Evolutionary conservation across 768 basidiomycete species (phyloP).

Genomic region (Pleurotus tuber-regium): DNA sequence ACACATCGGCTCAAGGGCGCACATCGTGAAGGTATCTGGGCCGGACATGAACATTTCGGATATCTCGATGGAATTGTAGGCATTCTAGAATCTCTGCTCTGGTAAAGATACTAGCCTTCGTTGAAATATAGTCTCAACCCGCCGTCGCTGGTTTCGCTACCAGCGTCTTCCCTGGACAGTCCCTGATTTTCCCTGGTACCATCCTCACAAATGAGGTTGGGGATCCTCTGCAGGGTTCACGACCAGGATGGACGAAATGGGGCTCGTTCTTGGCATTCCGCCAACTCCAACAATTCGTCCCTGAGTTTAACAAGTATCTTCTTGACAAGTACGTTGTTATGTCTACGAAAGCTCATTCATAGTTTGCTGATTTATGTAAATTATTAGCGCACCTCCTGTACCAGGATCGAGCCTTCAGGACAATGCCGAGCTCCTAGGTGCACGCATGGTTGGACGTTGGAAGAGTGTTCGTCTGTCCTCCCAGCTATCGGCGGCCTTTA

Average conservation of each 20-base stretch:
- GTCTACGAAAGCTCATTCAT: background rate
- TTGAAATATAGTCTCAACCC: slow-evolving; percentile 1
- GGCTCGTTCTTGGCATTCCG: slow-evolving; percentile 33
- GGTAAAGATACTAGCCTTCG: background rate
- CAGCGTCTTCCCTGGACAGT: slow-evolving; percentile 12
- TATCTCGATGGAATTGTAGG: slow-evolving; percentile 19
- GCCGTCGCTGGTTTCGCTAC: slow-evolving; percentile 17
- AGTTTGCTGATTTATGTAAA: too few relatives aligned
- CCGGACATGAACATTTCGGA: slow-evolving; percentile 27
- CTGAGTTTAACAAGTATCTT: slow-evolving; percentile 27
- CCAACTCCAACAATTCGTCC: slow-evolving; percentile 30
- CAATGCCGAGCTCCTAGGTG: slow-evolving; percentile 26
- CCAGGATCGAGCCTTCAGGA: slow-evolving; percentile 18
- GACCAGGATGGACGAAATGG: slow-evolving; percentile 23
- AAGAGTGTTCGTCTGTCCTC: slow-evolving; percentile 20
- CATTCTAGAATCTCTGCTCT: background rate
- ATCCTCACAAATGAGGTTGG: slow-evolving; percentile 20
- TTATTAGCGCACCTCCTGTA: slow-evolving; percentile 12
- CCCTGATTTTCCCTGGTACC: slow-evolving; percentile 15
- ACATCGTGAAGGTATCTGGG: slow-evolving; percentile 19
- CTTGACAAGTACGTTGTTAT: background rate
- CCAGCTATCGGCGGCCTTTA: background rate
- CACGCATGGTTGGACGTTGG: slow-evolving; percentile 32
- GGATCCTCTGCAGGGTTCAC: slow-evolving; percentile 16
- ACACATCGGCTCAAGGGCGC: slow-evolving; percentile 16